A percentile compares a stretch with the other conserved stretches of the same genome.
Conservation (phyloP, 306 rosid species). For the Ochetophila trinervis region DNA sequence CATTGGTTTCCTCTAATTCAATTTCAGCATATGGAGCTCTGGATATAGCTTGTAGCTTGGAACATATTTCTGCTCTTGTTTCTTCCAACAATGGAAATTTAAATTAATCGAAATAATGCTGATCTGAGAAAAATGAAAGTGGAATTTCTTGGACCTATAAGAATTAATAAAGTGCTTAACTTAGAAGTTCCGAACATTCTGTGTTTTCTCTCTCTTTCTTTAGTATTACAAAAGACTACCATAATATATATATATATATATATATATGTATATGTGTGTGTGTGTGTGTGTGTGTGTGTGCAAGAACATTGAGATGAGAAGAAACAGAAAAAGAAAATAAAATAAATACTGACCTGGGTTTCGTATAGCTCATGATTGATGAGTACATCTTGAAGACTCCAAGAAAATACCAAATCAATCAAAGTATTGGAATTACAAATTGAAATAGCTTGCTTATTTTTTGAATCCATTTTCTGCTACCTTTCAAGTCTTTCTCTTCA, state of each 20-base stretch:
- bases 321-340: not conserved
- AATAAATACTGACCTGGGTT: slow-evolving; percentile 25
- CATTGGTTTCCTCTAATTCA: slow-evolving; percentile 14
- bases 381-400: slow-evolving; percentile 52
- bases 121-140: slow-evolving; percentile 26
- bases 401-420: slow-evolving; percentile 35
- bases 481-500: not conserved
- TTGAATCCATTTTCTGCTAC: not conserved
- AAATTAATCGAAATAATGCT: slow-evolving; percentile 37
- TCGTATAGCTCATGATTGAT: slow-evolving; percentile 34
- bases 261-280: too few species aligned
- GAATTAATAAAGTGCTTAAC: not conserved
- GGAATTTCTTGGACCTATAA: slow-evolving; percentile 43
- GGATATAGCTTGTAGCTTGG: slow-evolving; percentile 37
- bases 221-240: not conserved
- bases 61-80: slow-evolving; percentile 40
- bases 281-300: too few species aligned
- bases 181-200: too few species aligned
- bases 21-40: slow-evolving; percentile 44
- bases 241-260: too few species aligned
- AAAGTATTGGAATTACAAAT: slow-evolving; percentile 5
- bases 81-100: slow-evolving; percentile 54
- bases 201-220: not conserved
- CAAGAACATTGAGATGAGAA: not conserved
- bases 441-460: not conserved